Evolutionary conservation across 139 green algal genomes (phyloP), one percentile per base, ranked within the genome.

Genomic region (Astrephomene gubernaculifera): DNA sequence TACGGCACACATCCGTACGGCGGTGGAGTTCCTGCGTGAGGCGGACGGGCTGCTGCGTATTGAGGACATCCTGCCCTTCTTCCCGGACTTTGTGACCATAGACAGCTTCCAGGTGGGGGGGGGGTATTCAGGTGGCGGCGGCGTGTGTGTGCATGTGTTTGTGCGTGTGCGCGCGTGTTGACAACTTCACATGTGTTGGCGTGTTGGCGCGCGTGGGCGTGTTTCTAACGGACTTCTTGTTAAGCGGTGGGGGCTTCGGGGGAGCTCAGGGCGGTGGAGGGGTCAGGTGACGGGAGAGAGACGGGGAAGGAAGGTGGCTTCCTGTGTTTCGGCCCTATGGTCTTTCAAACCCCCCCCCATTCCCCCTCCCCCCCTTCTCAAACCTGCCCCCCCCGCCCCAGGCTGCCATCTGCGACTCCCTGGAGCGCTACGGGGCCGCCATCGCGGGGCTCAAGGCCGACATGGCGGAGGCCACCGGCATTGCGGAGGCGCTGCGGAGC

Each of bases 11-110:
- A 95, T 98, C 73, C 86, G 82, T 24, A 76, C 91, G 38, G 92
- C 95, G n/a, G 92, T 94, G 8, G 82, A 91, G 41, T 83, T 98
- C 60, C 76, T 98, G 63, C 89, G 93, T 21, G 92, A 96, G 43
- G 89, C 93, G 21, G 89, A 90, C 35, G 97, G 96, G 2, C 84
- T 96, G 79, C 87, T 99, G 4, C 94, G 95, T 79, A 97, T 99
- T 35, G 97, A 99, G 87, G 97, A 99, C 93, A 93, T 99, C 44
- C 92, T 99, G 57, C 97, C 97, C 0, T 96, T 99, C 72, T 99
- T 99, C 89, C 97, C 97, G 1, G 96, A 98, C 85, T 98, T 99
- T 92, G 94, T 97, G 35, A 92, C 95, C 49, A 99, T 99, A 35
- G 97, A 98, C 71, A 93, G 95, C 82, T 99, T 99, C 91, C 97